These are phyloP conservation scores for Penicillium subrubescens DNA, from an alignment of 495 filamentous ascomycete species.

Conservation along the genomic window DNA sequence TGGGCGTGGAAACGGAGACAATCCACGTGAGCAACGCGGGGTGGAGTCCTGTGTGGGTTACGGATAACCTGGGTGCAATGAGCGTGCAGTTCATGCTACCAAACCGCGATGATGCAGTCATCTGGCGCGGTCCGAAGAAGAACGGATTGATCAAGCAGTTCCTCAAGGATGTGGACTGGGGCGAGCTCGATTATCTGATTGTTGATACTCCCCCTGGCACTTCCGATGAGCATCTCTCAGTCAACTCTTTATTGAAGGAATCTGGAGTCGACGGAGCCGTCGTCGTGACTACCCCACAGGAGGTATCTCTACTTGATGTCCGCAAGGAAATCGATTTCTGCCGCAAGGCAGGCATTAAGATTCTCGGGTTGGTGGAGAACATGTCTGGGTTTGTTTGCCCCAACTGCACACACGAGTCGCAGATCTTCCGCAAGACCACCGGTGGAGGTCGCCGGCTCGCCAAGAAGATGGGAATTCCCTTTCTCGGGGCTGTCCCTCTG, in stretches of 20 bases:
- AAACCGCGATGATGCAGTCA: conserved; percentile 86
- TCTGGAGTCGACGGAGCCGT: conserved; percentile 91
- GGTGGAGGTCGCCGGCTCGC: conserved; percentile 81
- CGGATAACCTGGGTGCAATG: conserved; percentile 91
- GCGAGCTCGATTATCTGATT: conserved; percentile 86
- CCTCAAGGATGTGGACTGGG: conserved; percentile 96
- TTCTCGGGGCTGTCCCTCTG: conserved; percentile 87
- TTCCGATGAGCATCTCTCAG: conserved; percentile 89
- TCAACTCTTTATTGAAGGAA: conserved; percentile 85
- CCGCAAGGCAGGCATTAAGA: conserved; percentile 83
- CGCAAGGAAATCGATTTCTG: conserved; percentile 98
- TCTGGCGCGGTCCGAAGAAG: conserved; percentile 98
- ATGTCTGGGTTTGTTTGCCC: conserved; percentile 97
- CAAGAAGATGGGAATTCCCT: conserved; percentile 81
- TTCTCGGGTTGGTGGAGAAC: conserved; percentile 93
- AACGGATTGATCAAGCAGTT: conserved; percentile 98
- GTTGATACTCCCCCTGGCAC: conserved; percentile 97
- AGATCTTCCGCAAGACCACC: conserved; percentile 91
- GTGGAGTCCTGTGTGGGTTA: conserved; percentile 93
- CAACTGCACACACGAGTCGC: conserved; percentile 74
- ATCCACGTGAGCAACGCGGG: conserved; percentile 83
- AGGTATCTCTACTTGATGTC: conserved; percentile 90
- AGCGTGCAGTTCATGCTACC: conserved; percentile 97
- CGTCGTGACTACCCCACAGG: conserved; percentile 91
- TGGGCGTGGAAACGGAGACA: conserved; percentile 90